Base-by-base conservation (phyloP, 495 filamentous ascomycete species). In the Tirmania nivea region DNA sequence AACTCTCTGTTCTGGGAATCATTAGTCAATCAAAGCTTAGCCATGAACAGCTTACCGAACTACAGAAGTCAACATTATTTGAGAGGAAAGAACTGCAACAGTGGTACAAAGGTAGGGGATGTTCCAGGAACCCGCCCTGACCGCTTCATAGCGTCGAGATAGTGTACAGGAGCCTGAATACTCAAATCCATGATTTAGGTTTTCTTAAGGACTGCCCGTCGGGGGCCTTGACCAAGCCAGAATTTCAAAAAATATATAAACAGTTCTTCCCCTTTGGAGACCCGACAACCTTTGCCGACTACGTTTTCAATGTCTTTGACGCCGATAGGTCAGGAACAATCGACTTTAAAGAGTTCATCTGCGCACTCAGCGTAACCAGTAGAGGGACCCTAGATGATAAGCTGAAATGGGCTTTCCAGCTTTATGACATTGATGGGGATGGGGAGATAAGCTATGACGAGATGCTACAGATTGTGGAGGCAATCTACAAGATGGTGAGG, bases 71-170 rank as follows among this genome's bases (percentile, higher is more conserved):
- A 52, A 99, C 90, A 20, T 86, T 95, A 69, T 99, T 99, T 63
- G 90, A 99, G 72, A 95, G 95, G 79, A 99, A 96, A 71, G 90
- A 99, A 69, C 69, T 99, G 60, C 90, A 99, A 68, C 92, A 96
- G 83, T 97, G 90, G 90, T 97, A 97, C 68, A 96, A 96, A 73
- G 90, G 90, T 94, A 62, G 53, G 25, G 12, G 39, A 14, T 31
- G 3, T 7, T 31, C 25, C 25, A 5, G n/a, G 25, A 31, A 57
- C 6, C 14, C 25, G 19, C 37, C 50, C 35, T 50, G 16, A 16
- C 1, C 25, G 6, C 4, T 42, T 49, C 1, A 8, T 21, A 42
- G 9, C 16, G 16, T n/a, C 20, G 19, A 21, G 20, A 8, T 17
- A 36, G 35, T 35, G 16, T 2, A 4, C 45, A 34, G 14, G n/a